Evolutionary conservation across 2,329 filamentous ascomycete species (phyloP).

Genomic region (Verticillium longisporum): DNA sequence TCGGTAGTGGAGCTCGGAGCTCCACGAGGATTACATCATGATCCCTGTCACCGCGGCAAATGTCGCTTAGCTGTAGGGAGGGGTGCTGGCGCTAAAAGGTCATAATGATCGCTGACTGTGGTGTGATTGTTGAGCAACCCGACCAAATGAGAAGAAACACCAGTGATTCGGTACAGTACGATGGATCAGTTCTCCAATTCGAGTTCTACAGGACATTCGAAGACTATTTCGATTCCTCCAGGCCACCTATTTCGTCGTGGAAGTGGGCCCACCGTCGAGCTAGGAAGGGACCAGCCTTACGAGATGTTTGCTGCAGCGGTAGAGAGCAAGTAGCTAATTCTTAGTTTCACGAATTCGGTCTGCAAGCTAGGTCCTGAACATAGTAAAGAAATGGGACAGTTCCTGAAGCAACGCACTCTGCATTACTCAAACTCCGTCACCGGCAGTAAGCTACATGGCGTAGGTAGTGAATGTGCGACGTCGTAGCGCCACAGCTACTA

Average conservation of each 20-base stretch:
- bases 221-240: too few relatives aligned
- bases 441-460: background rate
- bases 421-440: background rate
- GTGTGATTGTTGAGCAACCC: background rate
- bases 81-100: background rate
- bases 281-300: too few relatives aligned
- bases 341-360: too few relatives aligned
- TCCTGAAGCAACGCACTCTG: background rate
- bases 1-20: slow-evolving; percentile 12
- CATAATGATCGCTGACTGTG: background rate
- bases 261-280: too few relatives aligned
- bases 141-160: background rate
- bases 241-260: too few relatives aligned
- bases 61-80: background rate
- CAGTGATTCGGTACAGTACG: background rate
- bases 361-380: too few relatives aligned
- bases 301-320: too few relatives aligned
- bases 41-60: background rate
- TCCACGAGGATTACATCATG: slow-evolving; percentile 10
- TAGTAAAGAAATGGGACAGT: too few relatives aligned
- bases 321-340: too few relatives aligned
- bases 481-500: background rate
- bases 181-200: too few relatives aligned
- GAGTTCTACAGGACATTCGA: too few relatives aligned
- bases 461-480: background rate